Evolutionary conservation across 129 eudicot genomes (phyloP).

Genomic region (Pseudognaphalium luteoalbum): DNA sequence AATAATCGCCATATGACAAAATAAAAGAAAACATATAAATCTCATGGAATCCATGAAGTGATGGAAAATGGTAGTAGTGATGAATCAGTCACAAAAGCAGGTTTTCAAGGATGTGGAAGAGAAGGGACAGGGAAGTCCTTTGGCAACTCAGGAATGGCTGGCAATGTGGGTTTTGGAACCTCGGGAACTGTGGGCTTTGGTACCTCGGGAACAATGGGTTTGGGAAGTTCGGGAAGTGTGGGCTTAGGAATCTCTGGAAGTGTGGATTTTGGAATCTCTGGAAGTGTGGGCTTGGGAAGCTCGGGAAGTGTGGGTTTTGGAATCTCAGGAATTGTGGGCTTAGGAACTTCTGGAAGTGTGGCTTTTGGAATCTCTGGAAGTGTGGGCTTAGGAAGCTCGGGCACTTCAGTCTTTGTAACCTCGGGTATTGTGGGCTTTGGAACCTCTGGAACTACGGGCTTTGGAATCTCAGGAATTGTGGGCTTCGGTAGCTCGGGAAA

Average conservation of each 20-base stretch:
- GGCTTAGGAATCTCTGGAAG: not conserved
- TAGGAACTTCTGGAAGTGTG: not conserved
- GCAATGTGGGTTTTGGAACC: slow-evolving; percentile 16
- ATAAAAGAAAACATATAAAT: not conserved
- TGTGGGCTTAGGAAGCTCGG: not conserved
- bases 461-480: not conserved
- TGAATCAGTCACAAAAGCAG: not conserved
- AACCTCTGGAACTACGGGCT: not conserved
- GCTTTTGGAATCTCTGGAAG: slow-evolving; percentile 8
- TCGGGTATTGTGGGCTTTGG: slow-evolving; percentile 8
- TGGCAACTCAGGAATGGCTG: slow-evolving; percentile 33
- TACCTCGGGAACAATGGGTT: slow-evolving; percentile 20
- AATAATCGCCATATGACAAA: not conserved
- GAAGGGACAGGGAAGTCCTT: slow-evolving; percentile 34
- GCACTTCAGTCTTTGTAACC: too few species aligned
- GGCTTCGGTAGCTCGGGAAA: slow-evolving; percentile 6
- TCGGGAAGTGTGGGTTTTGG: slow-evolving; percentile 10
- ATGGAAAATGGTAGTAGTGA: not conserved
- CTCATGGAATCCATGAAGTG: not conserved
- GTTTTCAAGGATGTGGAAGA: slow-evolving; percentile 26
- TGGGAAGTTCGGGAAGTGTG: slow-evolving; percentile 29
- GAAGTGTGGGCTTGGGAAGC: slow-evolving; percentile 18
- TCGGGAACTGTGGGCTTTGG: slow-evolving; percentile 25
- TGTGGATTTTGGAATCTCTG: slow-evolving; percentile 9
- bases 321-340: slow-evolving; percentile 11